Conservation (phyloP, 2,329 filamentous ascomycete genomes). For the Xylaria sp. region DNA sequence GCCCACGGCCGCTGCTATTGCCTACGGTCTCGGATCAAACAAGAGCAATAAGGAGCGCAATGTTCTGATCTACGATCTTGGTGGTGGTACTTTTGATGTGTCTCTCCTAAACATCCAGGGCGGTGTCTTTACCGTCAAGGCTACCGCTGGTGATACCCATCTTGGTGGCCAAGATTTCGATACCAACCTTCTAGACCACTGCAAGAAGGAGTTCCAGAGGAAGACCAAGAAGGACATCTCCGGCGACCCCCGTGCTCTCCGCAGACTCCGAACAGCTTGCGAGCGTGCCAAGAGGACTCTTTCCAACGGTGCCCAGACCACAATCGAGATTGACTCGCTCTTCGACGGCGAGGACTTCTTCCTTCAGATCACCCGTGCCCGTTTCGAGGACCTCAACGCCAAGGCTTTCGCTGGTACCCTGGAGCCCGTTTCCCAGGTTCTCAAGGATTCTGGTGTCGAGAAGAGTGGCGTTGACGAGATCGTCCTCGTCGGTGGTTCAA, state of each 20-base stretch:
- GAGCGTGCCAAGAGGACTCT: conserved; percentile 99
- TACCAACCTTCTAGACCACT: conserved; percentile 93
- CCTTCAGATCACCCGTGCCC: conserved; percentile 95
- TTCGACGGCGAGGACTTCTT: conserved; percentile 99
- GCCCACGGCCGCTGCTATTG: conserved; percentile 96
- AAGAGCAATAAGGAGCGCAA: conserved; percentile 98
- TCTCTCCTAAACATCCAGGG: conserved; percentile 98
- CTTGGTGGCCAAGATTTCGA: conserved; percentile 97
- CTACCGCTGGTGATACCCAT: conserved; percentile 96
- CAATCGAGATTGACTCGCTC: conserved; percentile 97
- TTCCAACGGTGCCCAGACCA: conserved; percentile 96
- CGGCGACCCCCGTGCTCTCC: conserved; percentile 87
- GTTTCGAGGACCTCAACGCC: conserved; percentile 98
- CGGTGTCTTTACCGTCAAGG: conserved; percentile 99
- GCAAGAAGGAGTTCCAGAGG: conserved; percentile 91
- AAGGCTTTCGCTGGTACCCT: conserved; percentile 94
- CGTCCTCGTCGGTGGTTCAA: conserved; percentile 97
- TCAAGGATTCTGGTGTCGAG: conserved; percentile 89
- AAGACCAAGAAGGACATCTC: conserved; percentile 73
- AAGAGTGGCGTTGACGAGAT: conserved; percentile 97
- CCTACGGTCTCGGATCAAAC: conserved; percentile 94
- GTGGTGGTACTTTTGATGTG: conserved; percentile 99
- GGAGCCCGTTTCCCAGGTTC: conserved; percentile 93
- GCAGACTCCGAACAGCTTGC: conserved; percentile 95
- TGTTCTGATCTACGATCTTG: conserved; percentile 99